These are phyloP conservation scores for Trichosphaerium sp. DNA, from an alignment of 78 protist genomes.

Conservation along the genomic window DNA sequence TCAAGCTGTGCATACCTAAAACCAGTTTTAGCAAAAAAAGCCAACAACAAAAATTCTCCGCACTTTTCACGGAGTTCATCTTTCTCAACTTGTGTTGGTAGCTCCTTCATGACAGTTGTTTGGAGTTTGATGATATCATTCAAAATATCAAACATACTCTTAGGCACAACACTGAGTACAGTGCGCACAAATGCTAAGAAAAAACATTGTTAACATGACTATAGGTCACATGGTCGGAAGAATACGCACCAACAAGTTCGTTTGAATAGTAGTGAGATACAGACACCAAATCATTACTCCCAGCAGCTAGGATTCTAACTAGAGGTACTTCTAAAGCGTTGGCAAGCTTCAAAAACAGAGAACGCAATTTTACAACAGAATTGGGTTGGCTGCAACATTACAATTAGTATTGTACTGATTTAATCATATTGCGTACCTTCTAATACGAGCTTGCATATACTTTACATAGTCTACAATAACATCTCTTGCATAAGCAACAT, in stretches of 20 bases:
- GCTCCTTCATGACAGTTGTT: slow-evolving; percentile 45
- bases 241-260: slow-evolving; percentile 15
- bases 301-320: slow-evolving; percentile 81
- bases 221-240: background rate
- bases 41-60: background rate
- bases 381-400: slow-evolving; percentile 27
- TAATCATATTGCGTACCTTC: background rate
- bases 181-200: slow-evolving; percentile 72
- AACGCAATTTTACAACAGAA: slow-evolving; percentile 74
- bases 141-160: slow-evolving; percentile 63
- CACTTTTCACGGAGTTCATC: slow-evolving; percentile 46
- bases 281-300: slow-evolving; percentile 59
- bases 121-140: slow-evolving; percentile 66
- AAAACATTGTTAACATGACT: background rate
- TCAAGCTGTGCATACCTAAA: slow-evolving; percentile 69
- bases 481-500: slow-evolving; percentile 88
- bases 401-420: background rate
- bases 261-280: slow-evolving; percentile 85
- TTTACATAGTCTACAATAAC: slow-evolving; percentile 50
- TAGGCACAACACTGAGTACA: slow-evolving; percentile 90
- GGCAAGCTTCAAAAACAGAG: slow-evolving; percentile 87
- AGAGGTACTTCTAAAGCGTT: slow-evolving; percentile 84
- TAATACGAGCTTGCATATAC: slow-evolving; percentile 60
- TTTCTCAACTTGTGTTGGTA: slow-evolving; percentile 74
- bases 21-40: background rate